Base-by-base conservation (phyloP, 1,284 basidiomycete species). In the Ustanciosporium gigantosporum region DNA sequence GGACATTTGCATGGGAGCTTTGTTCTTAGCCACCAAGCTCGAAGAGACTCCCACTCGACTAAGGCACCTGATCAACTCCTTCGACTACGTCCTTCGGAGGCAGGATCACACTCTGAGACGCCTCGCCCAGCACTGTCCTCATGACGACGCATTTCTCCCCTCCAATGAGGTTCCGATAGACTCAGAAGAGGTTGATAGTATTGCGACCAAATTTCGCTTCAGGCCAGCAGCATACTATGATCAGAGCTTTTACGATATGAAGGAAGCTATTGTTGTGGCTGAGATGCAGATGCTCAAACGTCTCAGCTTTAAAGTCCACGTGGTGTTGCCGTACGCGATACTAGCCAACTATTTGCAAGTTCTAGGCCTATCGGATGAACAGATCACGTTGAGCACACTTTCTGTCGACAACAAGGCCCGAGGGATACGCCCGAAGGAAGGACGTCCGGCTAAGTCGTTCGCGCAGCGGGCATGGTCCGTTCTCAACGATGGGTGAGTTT, bases 231-330 rank as follows among this genome's bases (percentile, higher is more conserved):
- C 22, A 14, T 39, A 21, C 15, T 91, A 90, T 73, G 85, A 87
- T 7, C 83, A 83, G 53, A 84, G 84, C 1, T 94, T 91, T 68
- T 91, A 92, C 79, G 88, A 91, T 57, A 81, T 88, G 65, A 92
- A 91, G 73, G 91, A 94, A 69, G 87, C 89, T 4, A 81, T 97
- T 36, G 90, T 96, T 19, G 87, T 95, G 14, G 87, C 88, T 2
- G 95, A 99, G 80, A 97, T 98, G 90, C 95, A 98, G 77, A 85
- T 98, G 16, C 83, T 99, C 59, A 98, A 98, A 80, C 85, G 75
- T 3, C 72, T 80, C 13, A 78, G 73, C 5, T 79, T 79, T 43
- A 61, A 78, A 29, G 72, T 78, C 3, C 66, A 76, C 70, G 90
- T 94, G 38, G 88, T 90, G 14, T 81, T 97, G 31, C 93, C 95